Percentiles rank a stretch among this genome's conserved stretches.
Conservation (phyloP, 345 rosid species). For the Syzygium jambos region DNA sequence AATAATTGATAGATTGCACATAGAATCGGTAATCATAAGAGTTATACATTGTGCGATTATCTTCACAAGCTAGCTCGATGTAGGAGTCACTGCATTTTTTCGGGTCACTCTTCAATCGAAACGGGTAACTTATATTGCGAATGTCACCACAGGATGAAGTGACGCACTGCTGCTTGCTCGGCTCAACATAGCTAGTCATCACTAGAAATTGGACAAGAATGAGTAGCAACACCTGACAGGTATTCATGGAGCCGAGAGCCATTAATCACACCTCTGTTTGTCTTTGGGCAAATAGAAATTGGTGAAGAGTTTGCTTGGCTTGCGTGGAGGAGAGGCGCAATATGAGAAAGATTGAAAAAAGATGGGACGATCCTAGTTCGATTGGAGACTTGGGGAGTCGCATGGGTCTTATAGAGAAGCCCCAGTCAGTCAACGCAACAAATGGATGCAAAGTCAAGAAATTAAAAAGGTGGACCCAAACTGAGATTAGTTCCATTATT, state of each 20-base stretch:
- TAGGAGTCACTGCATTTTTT: background rate
- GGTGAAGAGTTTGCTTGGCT: background rate
- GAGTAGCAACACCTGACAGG: background rate
- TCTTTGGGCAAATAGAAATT: background rate
- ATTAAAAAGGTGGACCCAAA: background rate
- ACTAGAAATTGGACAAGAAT: background rate
- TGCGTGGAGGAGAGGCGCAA: background rate
- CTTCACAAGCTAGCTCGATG: background rate
- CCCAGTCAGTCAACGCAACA: background rate
- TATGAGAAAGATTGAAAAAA: background rate
- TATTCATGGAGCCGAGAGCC: background rate
- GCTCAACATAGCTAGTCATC: background rate
- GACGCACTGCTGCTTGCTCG: fast-evolving
- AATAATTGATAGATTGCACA: background rate
- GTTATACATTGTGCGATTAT: background rate
- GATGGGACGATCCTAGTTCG: background rate
- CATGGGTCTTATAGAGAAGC: background rate
- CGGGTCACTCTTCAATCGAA: background rate
- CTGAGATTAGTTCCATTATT: background rate
- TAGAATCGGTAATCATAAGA: fast-evolving
- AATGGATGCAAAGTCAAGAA: background rate
- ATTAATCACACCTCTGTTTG: background rate
- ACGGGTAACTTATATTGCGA: background rate
- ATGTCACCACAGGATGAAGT: background rate
- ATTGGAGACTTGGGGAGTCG: background rate